Conservation (phyloP, 2,329 filamentous ascomycete species). For the Helminthosporium solani region DNA sequence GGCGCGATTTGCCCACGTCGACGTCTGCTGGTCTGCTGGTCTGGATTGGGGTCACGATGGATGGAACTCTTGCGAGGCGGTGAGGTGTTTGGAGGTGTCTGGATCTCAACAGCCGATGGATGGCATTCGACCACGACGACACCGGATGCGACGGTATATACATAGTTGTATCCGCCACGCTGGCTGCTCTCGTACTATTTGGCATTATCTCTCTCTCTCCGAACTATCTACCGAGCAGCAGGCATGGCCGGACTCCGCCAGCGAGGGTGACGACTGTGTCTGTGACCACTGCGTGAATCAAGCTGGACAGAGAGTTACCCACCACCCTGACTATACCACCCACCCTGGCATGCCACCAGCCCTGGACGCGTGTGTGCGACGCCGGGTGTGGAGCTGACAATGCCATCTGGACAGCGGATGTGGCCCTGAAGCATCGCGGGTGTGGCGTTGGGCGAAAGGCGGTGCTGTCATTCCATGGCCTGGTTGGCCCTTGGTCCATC, state of each 20-base stretch:
- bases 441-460: conserved; percentile 51
- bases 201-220: too few species aligned
- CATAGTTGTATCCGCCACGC: conserved; percentile 59
- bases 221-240: too few species aligned
- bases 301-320: too few species aligned
- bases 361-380: conserved; percentile 50
- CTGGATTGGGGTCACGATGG: conserved; percentile 30
- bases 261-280: conserved; percentile 27
- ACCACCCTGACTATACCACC: conserved; percentile 23
- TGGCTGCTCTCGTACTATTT: too few species aligned
- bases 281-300: conserved; percentile 2
- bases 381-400: conserved; percentile 57
- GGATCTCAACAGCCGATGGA: conserved; percentile 24
- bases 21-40: conserved; percentile 28
- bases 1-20: conserved; percentile 13
- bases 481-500: background rate
- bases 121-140: conserved; percentile 37
- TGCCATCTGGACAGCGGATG: conserved; percentile 60
- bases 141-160: conserved; percentile 50
- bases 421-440: conserved; percentile 56
- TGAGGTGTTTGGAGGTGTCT: conserved; percentile 26
- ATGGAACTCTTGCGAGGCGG: conserved; percentile 33
- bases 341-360: conserved; percentile 3
- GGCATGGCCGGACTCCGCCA: conserved; percentile 48
- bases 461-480: conserved; percentile 50